Conservation (phyloP, 1,284 basidiomycete species). For the Cystobasidium slooffiae region DNA sequence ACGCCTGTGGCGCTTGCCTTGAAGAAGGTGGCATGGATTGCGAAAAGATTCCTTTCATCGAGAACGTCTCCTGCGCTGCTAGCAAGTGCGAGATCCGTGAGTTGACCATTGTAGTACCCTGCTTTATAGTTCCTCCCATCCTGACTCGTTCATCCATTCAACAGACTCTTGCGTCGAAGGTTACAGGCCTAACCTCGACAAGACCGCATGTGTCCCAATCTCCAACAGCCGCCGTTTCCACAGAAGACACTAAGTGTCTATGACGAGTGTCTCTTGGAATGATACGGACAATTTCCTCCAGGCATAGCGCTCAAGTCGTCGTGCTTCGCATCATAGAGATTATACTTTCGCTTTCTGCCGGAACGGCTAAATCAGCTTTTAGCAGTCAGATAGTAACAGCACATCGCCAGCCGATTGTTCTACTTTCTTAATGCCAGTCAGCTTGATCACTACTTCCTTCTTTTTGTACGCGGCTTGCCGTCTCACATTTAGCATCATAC, state of each 20-base stretch:
- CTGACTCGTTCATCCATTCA: not conserved
- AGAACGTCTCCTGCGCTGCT: conserved; percentile 36
- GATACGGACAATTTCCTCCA: conserved; percentile 1
- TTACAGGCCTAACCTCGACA: conserved; percentile 28
- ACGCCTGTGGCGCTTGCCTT: conserved; percentile 35
- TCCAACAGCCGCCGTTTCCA: conserved; percentile 10
- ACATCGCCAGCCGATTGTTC: too few relatives aligned
- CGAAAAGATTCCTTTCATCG: conserved; percentile 35
- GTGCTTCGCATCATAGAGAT: not conserved
- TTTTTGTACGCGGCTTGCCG: not conserved
- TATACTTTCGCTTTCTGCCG: too few relatives aligned
- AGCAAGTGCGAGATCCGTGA: conserved; percentile 42
- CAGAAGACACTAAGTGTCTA: conserved; percentile 10
- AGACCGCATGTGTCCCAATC: conserved; percentile 24
- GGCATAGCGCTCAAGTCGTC: not conserved
- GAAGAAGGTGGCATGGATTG: conserved; percentile 42
- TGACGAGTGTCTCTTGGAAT: not conserved
- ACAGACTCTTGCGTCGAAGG: conserved; percentile 41
- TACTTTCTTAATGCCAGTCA: too few relatives aligned
- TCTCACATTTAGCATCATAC: not conserved
- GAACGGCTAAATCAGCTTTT: too few relatives aligned
- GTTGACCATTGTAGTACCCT: not conserved
- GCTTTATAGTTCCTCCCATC: not conserved
- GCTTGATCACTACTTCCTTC: not conserved
- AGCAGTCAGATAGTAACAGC: too few relatives aligned